A percentile compares a stretch with the other conserved stretches of the same genome.
Conservation (phyloP, 1,139 yeast species). For the Pichia norvegensis region DNA sequence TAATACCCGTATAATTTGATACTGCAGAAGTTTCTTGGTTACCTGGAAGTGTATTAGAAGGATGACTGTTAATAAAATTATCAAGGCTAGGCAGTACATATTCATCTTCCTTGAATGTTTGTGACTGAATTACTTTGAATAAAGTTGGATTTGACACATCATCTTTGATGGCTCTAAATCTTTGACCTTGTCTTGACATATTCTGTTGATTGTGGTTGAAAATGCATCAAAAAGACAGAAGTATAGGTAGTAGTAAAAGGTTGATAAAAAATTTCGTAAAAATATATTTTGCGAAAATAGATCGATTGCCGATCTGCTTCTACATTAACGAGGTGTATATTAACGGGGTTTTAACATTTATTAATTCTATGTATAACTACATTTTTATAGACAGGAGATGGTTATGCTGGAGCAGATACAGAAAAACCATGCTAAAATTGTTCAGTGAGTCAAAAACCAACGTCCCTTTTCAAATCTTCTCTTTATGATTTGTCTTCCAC, state of each 20-base stretch:
- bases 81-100: constrained; percentile 12
- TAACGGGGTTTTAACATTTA: too few species aligned
- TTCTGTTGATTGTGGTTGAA: not conserved
- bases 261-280: not conserved
- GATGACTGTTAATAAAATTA: constrained; percentile 10
- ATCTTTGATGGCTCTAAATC: constrained; percentile 12
- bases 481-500: constrained; percentile 71
- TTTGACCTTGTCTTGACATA: constrained; percentile 14
- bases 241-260: not conserved
- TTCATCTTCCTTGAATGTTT: constrained; percentile 14
- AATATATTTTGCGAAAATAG: not conserved
- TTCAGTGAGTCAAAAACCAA: constrained; percentile 80
- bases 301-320: not conserved
- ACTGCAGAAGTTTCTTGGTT: not conserved
- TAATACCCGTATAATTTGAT: constrained; percentile 25
- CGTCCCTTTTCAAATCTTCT: constrained; percentile 85
- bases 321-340: too few species aligned
- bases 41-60: constrained; percentile 1
- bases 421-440: too few species aligned
- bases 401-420: too few species aligned
- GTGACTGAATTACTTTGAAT: constrained; percentile 12
- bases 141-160: constrained; percentile 14
- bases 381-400: not conserved
- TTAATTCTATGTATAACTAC: too few species aligned
- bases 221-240: not conserved